These are phyloP conservation scores for Bruguiera gymnorhiza DNA, from an alignment of 345 rosid genomes.

Conservation along the genomic window DNA sequence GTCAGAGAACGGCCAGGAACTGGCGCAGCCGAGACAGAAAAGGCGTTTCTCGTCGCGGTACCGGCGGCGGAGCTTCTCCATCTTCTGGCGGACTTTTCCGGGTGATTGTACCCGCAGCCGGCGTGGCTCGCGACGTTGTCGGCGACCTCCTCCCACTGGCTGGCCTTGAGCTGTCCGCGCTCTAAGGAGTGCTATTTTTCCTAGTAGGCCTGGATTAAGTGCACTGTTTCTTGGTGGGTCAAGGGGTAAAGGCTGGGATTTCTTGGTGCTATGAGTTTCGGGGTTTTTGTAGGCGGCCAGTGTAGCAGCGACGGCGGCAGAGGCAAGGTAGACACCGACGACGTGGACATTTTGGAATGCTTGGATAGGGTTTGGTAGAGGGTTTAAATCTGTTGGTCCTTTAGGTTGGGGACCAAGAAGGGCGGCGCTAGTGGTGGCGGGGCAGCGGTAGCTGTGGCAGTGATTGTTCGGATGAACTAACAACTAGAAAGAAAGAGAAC, in stretches of 20 bases:
- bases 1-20: slow-evolving; percentile 58
- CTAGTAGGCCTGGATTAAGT: slow-evolving; percentile 60
- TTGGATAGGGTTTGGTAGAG: background rate
- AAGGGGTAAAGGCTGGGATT: slow-evolving; percentile 64
- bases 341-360: slow-evolving; percentile 4
- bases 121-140: slow-evolving; percentile 58
- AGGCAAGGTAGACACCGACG: slow-evolving; percentile 4
- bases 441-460: slow-evolving; percentile 2
- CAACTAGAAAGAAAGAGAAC: too few relatives aligned
- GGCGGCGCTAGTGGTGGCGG: background rate
- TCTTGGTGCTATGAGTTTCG: slow-evolving; percentile 17
- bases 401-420: too few relatives aligned
- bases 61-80: slow-evolving; percentile 78
- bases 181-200: slow-evolving; percentile 65
- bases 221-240: slow-evolving; percentile 67
- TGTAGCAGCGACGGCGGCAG: background rate
- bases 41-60: slow-evolving; percentile 55
- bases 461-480: background rate
- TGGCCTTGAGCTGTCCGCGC: slow-evolving; percentile 60
- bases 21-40: slow-evolving; percentile 17
- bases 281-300: background rate
- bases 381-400: background rate
- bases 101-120: slow-evolving; percentile 43
- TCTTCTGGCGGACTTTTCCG: slow-evolving; percentile 57
- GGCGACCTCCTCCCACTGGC: slow-evolving; percentile 76